Percentiles rank a stretch among this genome's conserved stretches.
Conservation (phyloP, 2,329 filamentous ascomycete species). For the Bimuria novae-zelandiae region DNA sequence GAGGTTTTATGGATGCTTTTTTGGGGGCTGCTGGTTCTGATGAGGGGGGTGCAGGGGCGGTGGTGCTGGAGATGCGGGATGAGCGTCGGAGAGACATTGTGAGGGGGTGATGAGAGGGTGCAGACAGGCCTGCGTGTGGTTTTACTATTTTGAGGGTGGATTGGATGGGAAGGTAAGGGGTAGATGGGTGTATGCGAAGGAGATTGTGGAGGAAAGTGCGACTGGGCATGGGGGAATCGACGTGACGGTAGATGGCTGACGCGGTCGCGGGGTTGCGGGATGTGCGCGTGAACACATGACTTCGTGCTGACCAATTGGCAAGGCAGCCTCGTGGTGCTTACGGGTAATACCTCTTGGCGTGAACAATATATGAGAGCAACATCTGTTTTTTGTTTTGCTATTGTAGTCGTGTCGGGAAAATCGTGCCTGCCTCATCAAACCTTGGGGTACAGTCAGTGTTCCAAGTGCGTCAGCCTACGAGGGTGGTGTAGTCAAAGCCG, state of each 20-base stretch:
- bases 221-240: constrained; percentile 2
- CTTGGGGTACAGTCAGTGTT: too few relatives aligned
- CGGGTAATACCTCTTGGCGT: not conserved
- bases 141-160: not conserved
- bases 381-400: too few relatives aligned
- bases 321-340: not conserved
- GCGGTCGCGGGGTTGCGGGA: constrained; percentile 2
- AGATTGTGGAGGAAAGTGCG: not conserved
- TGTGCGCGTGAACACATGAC: constrained; percentile 15
- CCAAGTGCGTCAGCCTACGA: too few relatives aligned
- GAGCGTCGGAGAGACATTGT: constrained; percentile 60
- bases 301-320: constrained; percentile 11
- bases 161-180: not conserved
- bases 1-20: constrained; percentile 9
- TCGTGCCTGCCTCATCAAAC: too few relatives aligned
- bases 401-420: too few relatives aligned
- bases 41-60: constrained; percentile 18
- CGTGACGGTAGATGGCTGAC: constrained; percentile 5
- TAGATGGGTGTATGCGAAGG: not conserved
- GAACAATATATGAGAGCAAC: not conserved
- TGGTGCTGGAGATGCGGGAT: constrained; percentile 49
- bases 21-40: constrained; percentile 21
- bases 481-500: too few relatives aligned
- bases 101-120: constrained; percentile 1
- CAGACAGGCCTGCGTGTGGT: not conserved